Conservation (phyloP, 805 yeast species). For the Lipomyces sp. region DNA sequence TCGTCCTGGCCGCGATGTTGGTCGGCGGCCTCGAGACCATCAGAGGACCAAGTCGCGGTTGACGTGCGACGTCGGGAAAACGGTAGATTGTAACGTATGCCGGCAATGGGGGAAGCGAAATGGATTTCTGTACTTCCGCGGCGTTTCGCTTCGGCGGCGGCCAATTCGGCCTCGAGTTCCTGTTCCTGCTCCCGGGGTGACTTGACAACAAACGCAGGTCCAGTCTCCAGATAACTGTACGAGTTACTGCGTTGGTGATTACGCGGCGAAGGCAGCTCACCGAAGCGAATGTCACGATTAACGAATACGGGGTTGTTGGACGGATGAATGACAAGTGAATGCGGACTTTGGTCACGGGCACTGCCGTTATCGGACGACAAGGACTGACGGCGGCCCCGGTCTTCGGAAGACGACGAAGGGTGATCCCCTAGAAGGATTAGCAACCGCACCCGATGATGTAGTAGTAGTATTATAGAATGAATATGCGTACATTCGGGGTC, state of each 20-base stretch:
- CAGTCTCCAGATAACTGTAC: conserved; percentile 52
- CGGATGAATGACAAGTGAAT: background rate
- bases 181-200: conserved; percentile 74
- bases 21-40: background rate
- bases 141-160: conserved; percentile 33
- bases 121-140: conserved; percentile 40
- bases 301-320: background rate
- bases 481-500: background rate
- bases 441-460: background rate
- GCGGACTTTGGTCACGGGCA: background rate
- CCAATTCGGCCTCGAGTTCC: conserved; percentile 39
- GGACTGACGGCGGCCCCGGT: background rate
- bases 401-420: background rate
- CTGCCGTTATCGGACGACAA: background rate
- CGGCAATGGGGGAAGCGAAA: conserved; percentile 32
- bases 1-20: background rate
- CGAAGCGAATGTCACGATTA: conserved; percentile 58
- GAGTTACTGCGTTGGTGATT: conserved; percentile 7
- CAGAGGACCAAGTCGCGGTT: conserved; percentile 9
- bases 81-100: conserved; percentile 7
- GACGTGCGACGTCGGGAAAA: conserved; percentile 6
- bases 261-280: conserved; percentile 58
- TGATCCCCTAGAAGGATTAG: background rate
- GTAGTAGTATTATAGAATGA: background rate
- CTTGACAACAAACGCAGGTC: conserved; percentile 76